These are phyloP conservation scores for Aspergillus fischeri DNA, from an alignment of 2,329 filamentous ascomycete species.

Conservation along the genomic window DNA sequence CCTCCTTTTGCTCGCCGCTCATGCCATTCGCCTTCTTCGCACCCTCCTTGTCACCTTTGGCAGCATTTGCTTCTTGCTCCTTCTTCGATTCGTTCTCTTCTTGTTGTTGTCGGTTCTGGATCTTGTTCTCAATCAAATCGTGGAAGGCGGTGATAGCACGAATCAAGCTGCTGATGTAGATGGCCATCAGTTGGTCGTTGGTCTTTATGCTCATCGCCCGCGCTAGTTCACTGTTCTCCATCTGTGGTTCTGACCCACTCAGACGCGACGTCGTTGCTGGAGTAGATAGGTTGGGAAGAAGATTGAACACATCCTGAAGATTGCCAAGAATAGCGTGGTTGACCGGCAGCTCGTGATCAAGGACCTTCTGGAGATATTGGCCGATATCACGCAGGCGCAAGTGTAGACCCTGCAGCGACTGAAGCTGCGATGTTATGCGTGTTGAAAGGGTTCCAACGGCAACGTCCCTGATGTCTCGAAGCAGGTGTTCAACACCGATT, in stretches of 20 bases:
- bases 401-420: slow-evolving; percentile 94
- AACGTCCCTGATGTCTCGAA: slow-evolving; percentile 96
- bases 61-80: slow-evolving; percentile 61
- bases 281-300: slow-evolving; percentile 90
- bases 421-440: slow-evolving; percentile 93
- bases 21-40: slow-evolving; percentile 50
- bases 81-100: slow-evolving; percentile 88
- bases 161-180: slow-evolving; percentile 95
- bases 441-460: slow-evolving; percentile 95
- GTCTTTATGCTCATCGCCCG: slow-evolving; percentile 98
- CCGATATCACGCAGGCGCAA: slow-evolving; percentile 92
- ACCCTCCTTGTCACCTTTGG: slow-evolving; percentile 59
- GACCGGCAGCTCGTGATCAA: slow-evolving; percentile 85
- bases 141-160: slow-evolving; percentile 98
- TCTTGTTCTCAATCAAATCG: slow-evolving; percentile 99
- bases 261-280: slow-evolving; percentile 60
- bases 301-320: slow-evolving; percentile 98
- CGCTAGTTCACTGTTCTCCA: slow-evolving; percentile 78
- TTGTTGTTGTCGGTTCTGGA: slow-evolving; percentile 94
- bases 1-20: slow-evolving; percentile 54
- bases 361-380: slow-evolving; percentile 90
- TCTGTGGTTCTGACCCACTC: slow-evolving; percentile 54
- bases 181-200: slow-evolving; percentile 97
- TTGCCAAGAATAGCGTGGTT: slow-evolving; percentile 97
- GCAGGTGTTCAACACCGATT: slow-evolving; percentile 95